These are phyloP conservation scores for Tylopilus plumbeoviolaceoides DNA, from an alignment of 768 basidiomycete species.

Conservation along the genomic window DNA sequence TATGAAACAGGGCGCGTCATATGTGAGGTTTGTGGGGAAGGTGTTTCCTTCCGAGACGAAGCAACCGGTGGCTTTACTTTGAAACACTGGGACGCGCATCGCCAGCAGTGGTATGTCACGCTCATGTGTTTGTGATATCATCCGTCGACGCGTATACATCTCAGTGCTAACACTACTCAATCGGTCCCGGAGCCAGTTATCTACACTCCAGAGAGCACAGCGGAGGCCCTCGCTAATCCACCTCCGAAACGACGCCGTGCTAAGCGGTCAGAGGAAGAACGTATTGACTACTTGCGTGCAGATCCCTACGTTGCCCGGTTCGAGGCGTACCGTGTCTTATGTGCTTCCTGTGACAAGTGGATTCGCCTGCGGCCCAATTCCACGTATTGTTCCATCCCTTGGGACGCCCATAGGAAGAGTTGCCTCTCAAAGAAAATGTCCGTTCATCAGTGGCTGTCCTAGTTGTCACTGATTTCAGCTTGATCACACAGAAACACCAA, in stretches of 20 bases:
- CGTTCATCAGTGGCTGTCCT: slow-evolving; percentile 21
- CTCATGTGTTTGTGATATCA: slow-evolving; percentile 2
- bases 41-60: slow-evolving; percentile 66
- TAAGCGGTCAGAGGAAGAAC: slow-evolving; percentile 74
- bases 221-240: slow-evolving; percentile 42
- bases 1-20: slow-evolving; percentile 63
- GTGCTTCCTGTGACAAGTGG: slow-evolving; percentile 81
- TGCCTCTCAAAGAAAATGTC: slow-evolving; percentile 77
- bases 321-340: slow-evolving; percentile 76
- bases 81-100: slow-evolving; percentile 69
- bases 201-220: slow-evolving; percentile 41
- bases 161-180: slow-evolving; percentile 31
- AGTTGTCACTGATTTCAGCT: slow-evolving; percentile 6
- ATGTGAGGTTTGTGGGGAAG: slow-evolving; percentile 59
- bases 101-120: slow-evolving; percentile 48
- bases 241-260: slow-evolving; percentile 65
- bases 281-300: slow-evolving; percentile 61
- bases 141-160: slow-evolving; percentile 5
- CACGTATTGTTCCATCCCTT: slow-evolving; percentile 84
- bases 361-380: slow-evolving; percentile 82
- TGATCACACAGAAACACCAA: slow-evolving; percentile 33
- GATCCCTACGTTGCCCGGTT: slow-evolving; percentile 80
- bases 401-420: slow-evolving; percentile 83
- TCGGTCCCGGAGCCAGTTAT: slow-evolving; percentile 35
- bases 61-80: slow-evolving; percentile 58